Base-by-base conservation (phyloP, 495 filamentous ascomycete species). In the Penicillium chermesinum region DNA sequence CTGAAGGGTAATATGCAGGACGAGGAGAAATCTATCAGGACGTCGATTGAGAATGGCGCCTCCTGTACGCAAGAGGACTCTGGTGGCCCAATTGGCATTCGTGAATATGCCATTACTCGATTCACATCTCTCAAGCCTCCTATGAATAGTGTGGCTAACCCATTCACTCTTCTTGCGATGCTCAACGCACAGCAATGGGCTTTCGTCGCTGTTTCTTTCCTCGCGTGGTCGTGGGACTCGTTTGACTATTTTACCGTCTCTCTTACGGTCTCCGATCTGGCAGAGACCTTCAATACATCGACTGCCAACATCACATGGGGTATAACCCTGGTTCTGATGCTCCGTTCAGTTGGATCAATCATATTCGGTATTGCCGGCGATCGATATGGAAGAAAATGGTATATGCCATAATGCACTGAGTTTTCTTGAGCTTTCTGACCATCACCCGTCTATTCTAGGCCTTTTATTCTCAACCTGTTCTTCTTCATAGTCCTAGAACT, bases 171-270 rank as follows among this genome's bases (percentile, higher is more conserved):
- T 3, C 41, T 44, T 19, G 15, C 27, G 5, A 44, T 44, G 41
- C 18, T 46, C 2, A 46, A 46, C 14, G 18, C 15, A 15, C 33
- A 38, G 25, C 44, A 46, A 38, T 46, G 44, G 44, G 16, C 19
- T 6, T 46, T 46, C 19, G 35, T 46, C 25, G 9, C 30, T 17
- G 46, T 84, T 48, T 78, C 77, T 13, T 85, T 84, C 36, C 49
- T 74, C 19, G 83, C 73, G 12, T 87, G 84, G 83, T 79, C 82
- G 0, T 88, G 84, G 85, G 86, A 89, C 60, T 80, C 85, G 6
- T 89, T 88, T 57, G 86, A 89, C 63, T 89, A 89, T 72, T 88
- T 88, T 72, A 87, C 86, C 49, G 84, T 89, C 51, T 83, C 78
- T 7, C 65, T 89, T 37, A 85, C 83, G 0, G 76, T 85, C 18